A percentile compares a stretch with the other conserved stretches of the same genome.
phyloP scores from a whole-genome alignment of 257 asterid species.

The Solanum chiquidenum region DNA sequence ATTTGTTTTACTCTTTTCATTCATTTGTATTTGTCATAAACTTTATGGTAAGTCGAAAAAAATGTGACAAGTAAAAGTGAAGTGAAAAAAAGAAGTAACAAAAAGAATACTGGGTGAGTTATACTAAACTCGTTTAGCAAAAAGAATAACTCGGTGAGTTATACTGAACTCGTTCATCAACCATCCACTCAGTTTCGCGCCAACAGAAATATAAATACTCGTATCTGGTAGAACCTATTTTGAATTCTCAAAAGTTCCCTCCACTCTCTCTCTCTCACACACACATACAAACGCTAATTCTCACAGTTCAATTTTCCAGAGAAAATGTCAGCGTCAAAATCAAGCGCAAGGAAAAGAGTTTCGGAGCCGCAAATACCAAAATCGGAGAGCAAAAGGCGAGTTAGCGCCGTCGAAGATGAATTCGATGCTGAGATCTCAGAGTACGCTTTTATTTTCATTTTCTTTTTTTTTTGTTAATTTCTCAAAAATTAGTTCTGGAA shows the following conservation, averaged over 20 bases:
- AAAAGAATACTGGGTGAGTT: neutral
- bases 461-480: neutral
- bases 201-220: neutral
- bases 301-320: neutral
- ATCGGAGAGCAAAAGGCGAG: constrained; percentile 48
- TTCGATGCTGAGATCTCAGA: constrained; percentile 67
- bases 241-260: neutral
- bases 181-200: neutral
- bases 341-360: constrained; percentile 45
- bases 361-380: constrained; percentile 37
- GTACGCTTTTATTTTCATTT: constrained; percentile 24
- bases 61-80: neutral
- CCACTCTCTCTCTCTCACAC: neutral
- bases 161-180: neutral
- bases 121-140: no score
- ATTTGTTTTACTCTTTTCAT: no score
- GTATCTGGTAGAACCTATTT: neutral
- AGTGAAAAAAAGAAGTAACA: neutral
- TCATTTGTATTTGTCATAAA: neutral
- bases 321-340: constrained; percentile 50
- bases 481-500: neutral
- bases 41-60: accelerated
- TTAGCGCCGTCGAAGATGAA: constrained; percentile 44
- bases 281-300: neutral
- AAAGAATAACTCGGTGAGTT: neutral